Evolutionary conservation across 2,329 filamentous ascomycete genomes (phyloP).

Genomic region (Calonectria pseudoturangicola): DNA sequence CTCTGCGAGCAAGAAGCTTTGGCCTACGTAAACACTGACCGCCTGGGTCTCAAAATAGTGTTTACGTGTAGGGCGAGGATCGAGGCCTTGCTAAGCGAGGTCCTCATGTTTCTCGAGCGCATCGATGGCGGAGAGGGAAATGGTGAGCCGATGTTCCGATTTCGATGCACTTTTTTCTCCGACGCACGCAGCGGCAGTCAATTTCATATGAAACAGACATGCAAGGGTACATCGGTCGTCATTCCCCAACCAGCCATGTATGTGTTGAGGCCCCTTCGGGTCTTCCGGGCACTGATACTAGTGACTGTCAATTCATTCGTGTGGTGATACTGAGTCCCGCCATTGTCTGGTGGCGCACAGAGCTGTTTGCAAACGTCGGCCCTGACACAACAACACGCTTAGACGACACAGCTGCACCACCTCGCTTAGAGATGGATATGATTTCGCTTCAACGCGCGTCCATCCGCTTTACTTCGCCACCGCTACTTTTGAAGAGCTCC

Average conservation of each 20-base stretch:
- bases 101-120: slow-evolving; percentile 1
- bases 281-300: background rate
- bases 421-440: background rate
- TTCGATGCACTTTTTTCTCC: slow-evolving; percentile 20
- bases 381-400: background rate
- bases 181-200: slow-evolving; percentile 8
- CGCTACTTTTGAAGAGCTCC: background rate
- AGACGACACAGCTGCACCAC: background rate
- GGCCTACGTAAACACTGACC: background rate
- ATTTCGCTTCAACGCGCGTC: background rate
- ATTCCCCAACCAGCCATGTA: background rate
- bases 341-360: background rate
- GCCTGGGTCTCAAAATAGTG: background rate
- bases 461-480: background rate
- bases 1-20: background rate
- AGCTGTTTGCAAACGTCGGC: background rate
- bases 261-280: slow-evolving; percentile 6
- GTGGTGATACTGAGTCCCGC: background rate
- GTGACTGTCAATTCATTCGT: background rate
- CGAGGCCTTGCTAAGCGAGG: slow-evolving; percentile 11
- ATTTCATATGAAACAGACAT: slow-evolving; percentile 16
- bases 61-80: background rate
- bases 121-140: background rate
- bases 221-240: slow-evolving; percentile 14
- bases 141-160: slow-evolving; percentile 7